These are phyloP conservation scores for Chimonanthus salicifolius DNA, from an alignment of 164 flowering plant genomes.

Conservation along the genomic window DNA sequence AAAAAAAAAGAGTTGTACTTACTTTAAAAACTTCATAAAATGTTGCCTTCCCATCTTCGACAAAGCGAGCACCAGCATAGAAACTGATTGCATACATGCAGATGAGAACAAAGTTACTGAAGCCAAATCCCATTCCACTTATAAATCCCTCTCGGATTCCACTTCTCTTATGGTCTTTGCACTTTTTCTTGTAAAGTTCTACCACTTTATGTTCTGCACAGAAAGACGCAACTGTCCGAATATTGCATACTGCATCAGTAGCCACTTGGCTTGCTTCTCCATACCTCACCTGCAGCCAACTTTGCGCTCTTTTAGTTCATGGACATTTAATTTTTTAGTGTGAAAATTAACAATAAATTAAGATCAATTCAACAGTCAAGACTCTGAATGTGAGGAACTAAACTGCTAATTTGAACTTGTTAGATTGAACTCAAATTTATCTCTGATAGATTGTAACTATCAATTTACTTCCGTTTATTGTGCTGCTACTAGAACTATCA, in stretches of 20 bases:
- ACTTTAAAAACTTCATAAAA: constrained; percentile 48
- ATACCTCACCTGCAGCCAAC: constrained; percentile 35
- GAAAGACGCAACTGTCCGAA: constrained; percentile 60
- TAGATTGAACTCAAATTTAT: no score
- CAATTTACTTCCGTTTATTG: no score
- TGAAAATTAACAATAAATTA: no score
- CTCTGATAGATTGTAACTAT: no score
- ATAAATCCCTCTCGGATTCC: constrained; percentile 43
- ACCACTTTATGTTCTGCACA: constrained; percentile 50
- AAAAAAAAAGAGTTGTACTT: neutral
- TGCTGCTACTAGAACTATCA: no score
- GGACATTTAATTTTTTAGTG: no score
- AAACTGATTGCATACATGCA: constrained; percentile 40
- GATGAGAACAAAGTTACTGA: constrained; percentile 29
- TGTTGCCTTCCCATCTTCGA: constrained; percentile 33
- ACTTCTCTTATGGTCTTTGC: constrained; percentile 32
- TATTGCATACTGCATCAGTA: constrained; percentile 52
- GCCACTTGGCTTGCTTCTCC: constrained; percentile 66
- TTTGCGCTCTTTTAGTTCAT: neutral
- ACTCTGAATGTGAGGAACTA: no score
- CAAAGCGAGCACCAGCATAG: constrained; percentile 43
- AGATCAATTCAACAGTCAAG: no score
- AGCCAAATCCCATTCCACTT: constrained; percentile 48
- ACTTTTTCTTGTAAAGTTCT: constrained; percentile 42
- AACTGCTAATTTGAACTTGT: no score